Base-by-base conservation (phyloP, 2,329 filamentous ascomycete genomes). In the Claviceps purpurea region DNA sequence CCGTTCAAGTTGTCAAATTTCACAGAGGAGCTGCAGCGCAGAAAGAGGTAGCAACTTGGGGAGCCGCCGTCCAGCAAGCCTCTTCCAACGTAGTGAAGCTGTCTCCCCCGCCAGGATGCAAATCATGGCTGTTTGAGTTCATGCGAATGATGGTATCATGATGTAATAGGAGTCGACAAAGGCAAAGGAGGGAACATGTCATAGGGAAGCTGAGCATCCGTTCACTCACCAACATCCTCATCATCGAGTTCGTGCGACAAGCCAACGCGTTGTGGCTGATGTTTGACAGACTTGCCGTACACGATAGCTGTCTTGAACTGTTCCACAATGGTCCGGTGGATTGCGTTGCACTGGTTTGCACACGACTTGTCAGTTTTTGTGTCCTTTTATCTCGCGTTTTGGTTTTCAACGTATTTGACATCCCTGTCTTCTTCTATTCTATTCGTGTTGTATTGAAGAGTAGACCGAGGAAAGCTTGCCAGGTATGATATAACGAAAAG, bases 211-310 rank as follows among this genome's bases (percentile, higher is more conserved):
- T 7, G 40, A 40, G 24, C n/a, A 24, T 22, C 14, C 38, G 34
- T 42, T 26, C 51, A 75, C 84, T 73, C 77, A 91, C 88, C 88
- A 70, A 98, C 95, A 72, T 98, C 93, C 73, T 98, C 93, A 68
- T 98, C 93, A 53, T 82, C 88, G 63, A 98, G 76, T 74, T 95
- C 89, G 68, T 98, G 93, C 50, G 79, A 74, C 58, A 98, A 77
- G 49, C 93, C 93, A 56, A 97, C 93, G 63, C 90, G 82, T 72
- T 98, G 93, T 58, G 93, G 93, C 72, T 97, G 93, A 73, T 98
- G 93, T 77, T 97, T 97, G 60, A 97, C 91, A 52, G 90, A 96
- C 68, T 91, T 93, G 60, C 93, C 93, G 69, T 97, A 98, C 43
- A 98, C 93, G 65, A 98, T 85, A 51, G 93, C 93, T 56, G 84